Base-by-base conservation (phyloP, 768 basidiomycete species). In the Mycena capillaripes region DNA sequence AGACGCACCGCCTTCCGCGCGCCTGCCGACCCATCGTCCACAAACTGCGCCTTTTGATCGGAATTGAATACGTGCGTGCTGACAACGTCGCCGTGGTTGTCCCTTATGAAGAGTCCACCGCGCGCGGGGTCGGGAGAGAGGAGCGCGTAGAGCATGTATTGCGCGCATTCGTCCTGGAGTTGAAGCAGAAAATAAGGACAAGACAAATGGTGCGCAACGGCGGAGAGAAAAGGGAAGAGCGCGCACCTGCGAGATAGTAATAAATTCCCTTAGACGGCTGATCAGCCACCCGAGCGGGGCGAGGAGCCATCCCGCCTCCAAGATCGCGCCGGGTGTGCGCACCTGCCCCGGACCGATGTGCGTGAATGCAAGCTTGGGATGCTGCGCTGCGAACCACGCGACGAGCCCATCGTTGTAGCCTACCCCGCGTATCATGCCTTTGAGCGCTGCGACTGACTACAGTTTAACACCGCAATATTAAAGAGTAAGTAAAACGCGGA, bases 311-410 rank as follows among this genome's bases (percentile, higher is more conserved):
- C 12, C 70, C 73, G n/a, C 66, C 30, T 30, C 53, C 21, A 52
- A 73, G 8, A 8, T 48, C 46, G 6, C 34, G 14, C 50, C 62
- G 19, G 58, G 38, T 16, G 72, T 73, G 4, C 1, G 10, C 21
- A 81, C 79, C n/a, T 63, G 59, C 1, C 80, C 79, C 0, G 80
- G 80, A 36, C 46, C 66, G 32, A 71, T 71, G 65, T 81, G 78
- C 1, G 74, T 76, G 71, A 81, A 78, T 3, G 74, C 66, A 17
- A 81, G 29, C 25, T 60, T 57, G 1, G 77, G 76, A 32, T 77
- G 36, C 6, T 65, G 69, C 1, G 69, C 29, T 10, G 78, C 74
- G 21, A 78, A 76, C 48, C 75, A 65, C 80, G 57, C 66, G n/a
- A 67, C 32, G 32, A 67, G 48, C 23, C 32, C 66, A 11, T 67